Conservation (phyloP, 371 early-diverging fungal species). For the Mucor saturninus region DNA sequence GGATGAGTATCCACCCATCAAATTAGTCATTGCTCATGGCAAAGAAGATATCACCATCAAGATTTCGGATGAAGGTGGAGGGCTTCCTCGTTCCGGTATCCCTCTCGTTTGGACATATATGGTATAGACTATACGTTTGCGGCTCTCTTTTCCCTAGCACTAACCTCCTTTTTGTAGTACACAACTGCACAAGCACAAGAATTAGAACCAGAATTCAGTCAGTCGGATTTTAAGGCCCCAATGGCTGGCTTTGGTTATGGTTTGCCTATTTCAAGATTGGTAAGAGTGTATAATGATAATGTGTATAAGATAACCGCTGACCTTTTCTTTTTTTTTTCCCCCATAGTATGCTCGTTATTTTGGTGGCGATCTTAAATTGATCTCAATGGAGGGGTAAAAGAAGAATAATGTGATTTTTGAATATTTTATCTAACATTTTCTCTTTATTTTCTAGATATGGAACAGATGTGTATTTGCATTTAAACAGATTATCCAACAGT, state of each 20-base stretch:
- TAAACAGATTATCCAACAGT: conserved; percentile 87
- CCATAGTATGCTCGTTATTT: conserved; percentile 86
- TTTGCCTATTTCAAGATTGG: conserved; percentile 85
- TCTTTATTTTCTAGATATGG: conserved; percentile 62
- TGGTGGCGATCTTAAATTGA: conserved; percentile 93
- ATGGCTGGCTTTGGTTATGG: conserved; percentile 99
- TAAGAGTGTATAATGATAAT: conserved; percentile 32
- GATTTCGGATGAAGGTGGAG: conserved; percentile 97
- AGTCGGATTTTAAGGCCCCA: conserved; percentile 94
- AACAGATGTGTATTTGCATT: conserved; percentile 95
- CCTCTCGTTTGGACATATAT: conserved; percentile 96
- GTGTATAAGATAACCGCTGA: background rate
- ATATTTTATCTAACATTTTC: background rate
- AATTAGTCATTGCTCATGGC: conserved; percentile 92
- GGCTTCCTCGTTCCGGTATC: conserved; percentile 90
- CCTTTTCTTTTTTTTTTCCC: background rate
- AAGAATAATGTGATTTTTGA: background rate
- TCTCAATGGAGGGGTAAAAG: conserved; percentile 92
- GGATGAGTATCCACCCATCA: conserved; percentile 91
- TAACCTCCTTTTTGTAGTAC: conserved; percentile 51
- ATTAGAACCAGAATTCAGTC: conserved; percentile 80
- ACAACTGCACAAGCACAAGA: conserved; percentile 94
- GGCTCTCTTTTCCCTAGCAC: background rate
- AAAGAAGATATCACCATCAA: conserved; percentile 98
- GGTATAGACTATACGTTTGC: conserved; percentile 42